Conservation (phyloP, 2,329 filamentous ascomycete genomes). For the Talaromyces sp. region DNA sequence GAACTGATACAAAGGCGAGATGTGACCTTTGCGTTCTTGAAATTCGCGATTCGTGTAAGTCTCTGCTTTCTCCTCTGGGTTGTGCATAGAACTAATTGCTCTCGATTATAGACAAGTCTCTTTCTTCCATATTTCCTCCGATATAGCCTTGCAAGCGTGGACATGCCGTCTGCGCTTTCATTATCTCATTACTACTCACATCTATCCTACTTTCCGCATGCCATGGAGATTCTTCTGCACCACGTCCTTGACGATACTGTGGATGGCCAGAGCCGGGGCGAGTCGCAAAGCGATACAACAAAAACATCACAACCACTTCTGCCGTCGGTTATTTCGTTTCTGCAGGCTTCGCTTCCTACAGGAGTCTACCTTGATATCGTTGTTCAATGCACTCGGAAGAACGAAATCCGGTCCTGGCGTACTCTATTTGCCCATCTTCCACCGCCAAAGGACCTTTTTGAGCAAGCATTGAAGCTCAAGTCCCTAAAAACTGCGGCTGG, state of each 20-base stretch:
- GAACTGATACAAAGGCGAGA: constrained; percentile 92
- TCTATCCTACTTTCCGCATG: constrained; percentile 88
- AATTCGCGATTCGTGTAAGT: constrained; percentile 79
- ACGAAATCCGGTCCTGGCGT: constrained; percentile 89
- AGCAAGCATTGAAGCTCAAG: constrained; percentile 79
- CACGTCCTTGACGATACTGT: constrained; percentile 93
- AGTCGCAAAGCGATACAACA: constrained; percentile 22
- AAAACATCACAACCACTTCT: constrained; percentile 32
- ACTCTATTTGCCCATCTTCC: constrained; percentile 90
- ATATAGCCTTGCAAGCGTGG: constrained; percentile 69
- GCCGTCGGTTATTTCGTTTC: constrained; percentile 57
- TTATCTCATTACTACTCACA: constrained; percentile 81
- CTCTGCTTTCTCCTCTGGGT: neutral
- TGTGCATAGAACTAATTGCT: neutral
- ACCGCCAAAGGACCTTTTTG: constrained; percentile 85
- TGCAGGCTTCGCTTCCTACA: constrained; percentile 65
- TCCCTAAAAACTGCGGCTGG: constrained; percentile 92
- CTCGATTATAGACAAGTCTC: constrained; percentile 74
- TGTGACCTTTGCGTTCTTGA: constrained; percentile 83
- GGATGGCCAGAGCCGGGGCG: constrained; percentile 50
- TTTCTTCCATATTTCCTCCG: constrained; percentile 86
- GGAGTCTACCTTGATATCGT: constrained; percentile 84
- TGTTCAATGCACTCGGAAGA: constrained; percentile 95
- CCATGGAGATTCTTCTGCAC: constrained; percentile 85
- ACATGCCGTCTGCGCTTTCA: constrained; percentile 73